phyloP scores from a whole-genome alignment of 306 rosid genomes.

The Macrotyloma uniflorum region DNA sequence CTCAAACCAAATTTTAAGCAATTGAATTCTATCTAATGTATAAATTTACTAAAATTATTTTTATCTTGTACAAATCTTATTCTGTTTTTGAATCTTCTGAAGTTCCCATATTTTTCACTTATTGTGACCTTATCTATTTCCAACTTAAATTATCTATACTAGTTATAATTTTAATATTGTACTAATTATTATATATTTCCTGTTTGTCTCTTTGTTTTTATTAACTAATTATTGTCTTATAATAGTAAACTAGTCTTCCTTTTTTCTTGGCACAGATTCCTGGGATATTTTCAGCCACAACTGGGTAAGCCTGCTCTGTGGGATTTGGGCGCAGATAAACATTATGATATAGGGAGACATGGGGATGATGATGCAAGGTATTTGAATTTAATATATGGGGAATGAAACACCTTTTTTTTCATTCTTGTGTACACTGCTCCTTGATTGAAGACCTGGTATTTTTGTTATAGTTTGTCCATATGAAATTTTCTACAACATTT shows the following conservation, averaged over 20 bases:
- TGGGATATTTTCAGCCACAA: constrained; percentile 86
- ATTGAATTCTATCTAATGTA: neutral
- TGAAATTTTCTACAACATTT: neutral
- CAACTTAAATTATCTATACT: neutral
- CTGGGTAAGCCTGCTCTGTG: constrained; percentile 74
- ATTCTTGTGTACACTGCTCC: neutral
- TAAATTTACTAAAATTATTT: neutral
- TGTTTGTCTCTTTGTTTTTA: neutral
- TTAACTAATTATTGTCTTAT: constrained; percentile 6
- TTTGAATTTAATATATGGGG: neutral
- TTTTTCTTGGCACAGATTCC: constrained; percentile 59
- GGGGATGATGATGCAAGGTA: constrained; percentile 50
- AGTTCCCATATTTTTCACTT: neutral
- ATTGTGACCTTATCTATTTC: neutral
- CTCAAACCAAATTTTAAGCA: neutral
- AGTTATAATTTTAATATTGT: neutral
- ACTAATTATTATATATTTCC: constrained; percentile 3
- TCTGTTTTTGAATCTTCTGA: neutral
- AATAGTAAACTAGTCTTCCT: neutral
- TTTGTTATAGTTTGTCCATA: neutral
- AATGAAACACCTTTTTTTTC: neutral
- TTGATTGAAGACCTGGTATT: neutral
- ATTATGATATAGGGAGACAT: constrained; percentile 53
- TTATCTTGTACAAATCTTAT: neutral
- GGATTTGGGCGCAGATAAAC: constrained; percentile 82